Base-by-base conservation (phyloP, 2,329 filamentous ascomycete genomes). In the Talaromyces funiculosus region DNA sequence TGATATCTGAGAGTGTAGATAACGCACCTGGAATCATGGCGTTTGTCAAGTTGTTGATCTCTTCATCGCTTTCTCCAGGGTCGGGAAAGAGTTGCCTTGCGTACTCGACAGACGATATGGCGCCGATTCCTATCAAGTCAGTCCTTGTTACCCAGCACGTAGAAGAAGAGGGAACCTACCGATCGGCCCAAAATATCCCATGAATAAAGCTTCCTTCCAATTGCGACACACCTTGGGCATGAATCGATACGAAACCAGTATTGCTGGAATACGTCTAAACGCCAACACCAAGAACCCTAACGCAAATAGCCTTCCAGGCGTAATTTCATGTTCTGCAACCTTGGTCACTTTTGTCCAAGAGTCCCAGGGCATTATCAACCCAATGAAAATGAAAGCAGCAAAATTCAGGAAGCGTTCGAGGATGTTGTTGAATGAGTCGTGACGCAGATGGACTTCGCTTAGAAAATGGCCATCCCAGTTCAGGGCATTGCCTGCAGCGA, bases 391-490 rank as follows among this genome's bases (percentile, higher is more conserved):
- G 69, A 86, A 86, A 20, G 81, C 82, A 7, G 79, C 82, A 64
- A 85, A 84, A 67, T 86, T 86, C 54, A 86, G 75, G 0, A 86
- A 68, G 0, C 84, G 80, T 56, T 86, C 83, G 12, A 86, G 76
- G 38, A 78, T 80, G 2, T 79, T 77, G 67, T 86, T 86, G 65
- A 86, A 83, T 51, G 85, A 82, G 61, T 86, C 84, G 65, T 85
- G 83, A 8, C 83, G 79, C 8, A 77, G 72, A 60, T 84, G 76
- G 0, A 81, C 77, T 68, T 86, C 84, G 4, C 75, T 75, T 2
- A 85, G 80, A 65, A 82, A 86, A n/a, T 78, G 67, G 3, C 84
- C 84, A 59, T 86, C 81, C 85, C 84, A 87, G 70, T 86, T 87
- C 49, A 87, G 72, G 12, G 79, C 78, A 65, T 79, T 82, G 6